Percentiles rank a stretch among this genome's conserved stretches.
Conservation (phyloP, 1,139 yeast species). For the Sugiyamaella xylanicola region DNA sequence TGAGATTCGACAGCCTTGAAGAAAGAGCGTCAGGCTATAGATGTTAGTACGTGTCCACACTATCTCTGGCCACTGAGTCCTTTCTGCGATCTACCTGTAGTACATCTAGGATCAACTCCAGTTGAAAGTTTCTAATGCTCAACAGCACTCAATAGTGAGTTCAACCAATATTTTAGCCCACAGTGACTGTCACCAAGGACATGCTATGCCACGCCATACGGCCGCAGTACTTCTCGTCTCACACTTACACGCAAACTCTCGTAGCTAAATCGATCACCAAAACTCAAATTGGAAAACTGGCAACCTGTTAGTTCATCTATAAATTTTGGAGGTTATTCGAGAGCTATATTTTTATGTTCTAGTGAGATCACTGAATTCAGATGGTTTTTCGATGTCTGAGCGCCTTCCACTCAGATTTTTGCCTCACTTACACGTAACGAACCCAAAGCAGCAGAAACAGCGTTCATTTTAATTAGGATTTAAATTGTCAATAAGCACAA, state of each 20-base stretch:
- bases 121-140: neutral
- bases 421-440: conserved; percentile 14
- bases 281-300: conserved; percentile 16
- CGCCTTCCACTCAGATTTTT: neutral
- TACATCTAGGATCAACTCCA: too few species aligned
- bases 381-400: neutral
- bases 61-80: too few species aligned
- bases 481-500: neutral
- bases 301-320: conserved; percentile 5
- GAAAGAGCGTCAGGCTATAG: conserved; percentile 8
- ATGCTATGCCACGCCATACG: too few species aligned
- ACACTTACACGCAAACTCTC: conserved; percentile 28
- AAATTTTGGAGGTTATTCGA: too few species aligned
- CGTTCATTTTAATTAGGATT: conserved; percentile 24
- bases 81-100: too few species aligned
- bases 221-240: neutral
- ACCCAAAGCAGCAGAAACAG: conserved; percentile 28
- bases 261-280: conserved; percentile 26
- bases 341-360: neutral
- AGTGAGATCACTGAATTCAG: neutral
- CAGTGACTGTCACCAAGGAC: neutral
- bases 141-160: too few species aligned
- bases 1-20: conserved; percentile 67
- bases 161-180: too few species aligned
- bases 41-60: neutral